A percentile compares a stretch with the other conserved stretches of the same genome.
Conservation (phyloP, 139 green algal species). For the Pseudopediastrum boryanum region DNA sequence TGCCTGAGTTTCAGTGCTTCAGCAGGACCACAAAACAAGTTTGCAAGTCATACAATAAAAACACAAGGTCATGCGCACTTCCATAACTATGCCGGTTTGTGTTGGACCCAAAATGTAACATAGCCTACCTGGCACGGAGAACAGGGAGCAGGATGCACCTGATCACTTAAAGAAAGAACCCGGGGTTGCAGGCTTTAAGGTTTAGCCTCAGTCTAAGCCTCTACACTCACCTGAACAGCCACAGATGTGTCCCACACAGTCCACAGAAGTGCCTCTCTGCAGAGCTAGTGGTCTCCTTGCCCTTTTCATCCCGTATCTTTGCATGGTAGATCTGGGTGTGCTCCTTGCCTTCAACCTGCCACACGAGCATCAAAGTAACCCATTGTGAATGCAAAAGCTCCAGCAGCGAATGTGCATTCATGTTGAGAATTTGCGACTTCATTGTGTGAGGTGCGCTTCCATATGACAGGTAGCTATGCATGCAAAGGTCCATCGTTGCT, state of each 20-base stretch:
- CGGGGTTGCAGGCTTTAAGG: background rate
- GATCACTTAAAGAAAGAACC: too few species aligned
- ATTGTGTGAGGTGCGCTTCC: too few species aligned
- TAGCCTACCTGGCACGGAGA: too few species aligned
- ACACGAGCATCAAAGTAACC: background rate
- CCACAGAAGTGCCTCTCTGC: constrained; percentile 58
- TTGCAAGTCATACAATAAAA: too few species aligned
- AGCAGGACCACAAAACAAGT: too few species aligned
- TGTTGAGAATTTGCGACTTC: background rate
- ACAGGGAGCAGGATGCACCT: too few species aligned
- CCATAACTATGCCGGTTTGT: too few species aligned
- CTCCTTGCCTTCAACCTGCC: constrained; percentile 33
- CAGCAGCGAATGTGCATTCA: background rate
- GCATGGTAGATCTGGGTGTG: constrained; percentile 39
- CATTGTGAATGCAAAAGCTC: background rate
- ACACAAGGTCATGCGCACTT: too few species aligned
- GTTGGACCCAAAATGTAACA: too few species aligned
- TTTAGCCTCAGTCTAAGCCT: constrained; percentile 6
- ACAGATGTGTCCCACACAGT: constrained; percentile 55
- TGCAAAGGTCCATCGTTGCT: too few species aligned
- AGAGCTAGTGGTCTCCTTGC: constrained; percentile 23
- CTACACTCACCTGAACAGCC: constrained; percentile 27
- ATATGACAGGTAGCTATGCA: too few species aligned
- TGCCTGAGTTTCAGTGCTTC: too few species aligned
- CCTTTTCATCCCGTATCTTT: constrained; percentile 29